Evolutionary conservation across 2,329 filamentous ascomycete species (phyloP), one percentile per base, ranked within the genome.

Genomic region (Trichoderma sp.): DNA sequence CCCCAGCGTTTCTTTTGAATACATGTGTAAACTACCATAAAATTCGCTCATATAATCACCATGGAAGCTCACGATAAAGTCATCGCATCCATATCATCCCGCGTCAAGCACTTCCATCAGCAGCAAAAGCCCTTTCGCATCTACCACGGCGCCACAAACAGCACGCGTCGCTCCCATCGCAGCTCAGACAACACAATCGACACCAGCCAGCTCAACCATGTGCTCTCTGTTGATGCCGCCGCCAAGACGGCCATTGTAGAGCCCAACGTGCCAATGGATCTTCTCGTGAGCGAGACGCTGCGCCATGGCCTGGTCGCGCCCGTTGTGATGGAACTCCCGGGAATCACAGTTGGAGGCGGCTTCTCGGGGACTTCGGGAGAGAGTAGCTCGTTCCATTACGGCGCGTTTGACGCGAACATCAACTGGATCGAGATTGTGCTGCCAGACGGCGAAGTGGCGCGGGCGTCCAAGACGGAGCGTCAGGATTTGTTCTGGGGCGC

Each of bases 111-210:
- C 5, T 89, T 90, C 78, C 81, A 87, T 71, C 80, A 82, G 3
- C 81, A 79, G 8, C 82, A 85, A 75, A 82, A 86, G 80, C 89
- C 92, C 3, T 95, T 94, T 83, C 89, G 93, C n/a, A 92, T 95
- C 81, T 93, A 91, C 79, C 93, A 95, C 83, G 93, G 93, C 76
- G 91, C 92, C 0, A 95, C 93, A 31, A 95, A 94, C 84, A 94
- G 91, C 83, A 95, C 93, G 50, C 91, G 93, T 8, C 88, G 88
- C 31, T 87, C 87, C 8, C 84, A 85, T 24, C 86, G 87, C 35
- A 83, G 83, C 63, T 81, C 83, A 14, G 86, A 87, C 81, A 89
- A 89, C 79, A 89, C 91, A 11, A 86, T 95, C 74, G 92, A 94
- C 82, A 94, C 92, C 50, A 92, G 91, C 82, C 80, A 81, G 4